phyloP scores from a whole-genome alignment of 2,329 filamentous ascomycete genomes.

The Xylaria sp. region DNA sequence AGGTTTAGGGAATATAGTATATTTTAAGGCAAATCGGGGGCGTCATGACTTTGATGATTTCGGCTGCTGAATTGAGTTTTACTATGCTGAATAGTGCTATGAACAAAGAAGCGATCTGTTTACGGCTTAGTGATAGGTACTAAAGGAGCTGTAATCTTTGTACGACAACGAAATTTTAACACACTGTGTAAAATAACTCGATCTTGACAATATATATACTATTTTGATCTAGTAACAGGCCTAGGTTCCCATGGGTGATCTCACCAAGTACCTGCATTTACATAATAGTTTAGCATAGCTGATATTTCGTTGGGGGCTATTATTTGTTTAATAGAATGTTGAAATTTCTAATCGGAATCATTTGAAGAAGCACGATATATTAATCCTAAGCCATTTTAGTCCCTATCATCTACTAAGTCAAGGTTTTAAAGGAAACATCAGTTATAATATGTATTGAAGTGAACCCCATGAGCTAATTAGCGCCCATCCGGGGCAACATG shows the following conservation, averaged over 20 bases:
- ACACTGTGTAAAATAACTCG: background rate
- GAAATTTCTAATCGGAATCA: no score
- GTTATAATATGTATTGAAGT: no score
- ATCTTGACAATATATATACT: background rate
- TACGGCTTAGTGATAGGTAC: background rate
- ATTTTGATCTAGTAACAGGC: background rate
- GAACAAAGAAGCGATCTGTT: background rate
- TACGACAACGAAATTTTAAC: background rate
- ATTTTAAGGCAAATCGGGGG: background rate
- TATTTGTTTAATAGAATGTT: no score
- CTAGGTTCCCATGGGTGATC: background rate
- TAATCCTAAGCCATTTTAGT: no score
- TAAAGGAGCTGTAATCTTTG: background rate
- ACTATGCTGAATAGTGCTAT: background rate
- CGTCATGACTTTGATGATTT: constrained; percentile 1
- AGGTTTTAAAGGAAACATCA: no score
- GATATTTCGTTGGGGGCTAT: no score
- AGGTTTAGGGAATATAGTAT: background rate
- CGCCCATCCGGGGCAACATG: no score
- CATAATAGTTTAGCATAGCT: no score
- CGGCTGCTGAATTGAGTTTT: background rate
- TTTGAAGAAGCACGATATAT: no score
- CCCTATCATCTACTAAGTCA: no score
- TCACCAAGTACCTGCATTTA: no score
- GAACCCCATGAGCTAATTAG: no score